A percentile compares a stretch with the other conserved stretches of the same genome.
These are phyloP conservation scores for Aspergillus terreus DNA, from an alignment of 2,329 filamentous ascomycete genomes.

Conservation along the genomic window DNA sequence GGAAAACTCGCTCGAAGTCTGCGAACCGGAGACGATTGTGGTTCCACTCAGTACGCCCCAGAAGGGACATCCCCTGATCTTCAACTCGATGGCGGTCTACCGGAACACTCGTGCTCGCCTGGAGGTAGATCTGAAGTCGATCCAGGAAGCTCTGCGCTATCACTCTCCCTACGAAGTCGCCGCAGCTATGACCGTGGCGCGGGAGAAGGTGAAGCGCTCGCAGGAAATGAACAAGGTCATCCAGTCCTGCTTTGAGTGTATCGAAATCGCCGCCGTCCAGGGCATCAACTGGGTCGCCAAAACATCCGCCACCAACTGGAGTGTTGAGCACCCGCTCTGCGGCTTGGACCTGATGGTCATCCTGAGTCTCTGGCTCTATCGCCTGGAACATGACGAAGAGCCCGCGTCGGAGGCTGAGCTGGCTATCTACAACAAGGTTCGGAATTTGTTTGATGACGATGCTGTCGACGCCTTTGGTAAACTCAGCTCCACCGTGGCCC, in stretches of 20 bases:
- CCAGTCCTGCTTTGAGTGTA: constrained; percentile 94
- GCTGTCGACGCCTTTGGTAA: constrained; percentile 78
- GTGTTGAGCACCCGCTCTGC: constrained; percentile 93
- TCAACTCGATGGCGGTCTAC: constrained; percentile 97
- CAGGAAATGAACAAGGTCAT: constrained; percentile 99
- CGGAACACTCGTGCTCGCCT: constrained; percentile 88
- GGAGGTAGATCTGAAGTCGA: constrained; percentile 90
- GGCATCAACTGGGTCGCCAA: constrained; percentile 98
- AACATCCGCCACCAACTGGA: constrained; percentile 97
- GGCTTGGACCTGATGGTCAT: constrained; percentile 98
- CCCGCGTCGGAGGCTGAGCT: constrained; percentile 48
- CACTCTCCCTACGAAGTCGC: constrained; percentile 97
- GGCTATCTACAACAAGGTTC: constrained; percentile 63
- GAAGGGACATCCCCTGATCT: constrained; percentile 92
- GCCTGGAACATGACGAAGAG: constrained; percentile 98
- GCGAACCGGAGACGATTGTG: constrained; percentile 83
- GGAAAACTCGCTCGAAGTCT: constrained; percentile 92
- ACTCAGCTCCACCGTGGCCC: constrained; percentile 90
- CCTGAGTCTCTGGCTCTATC: constrained; percentile 95
- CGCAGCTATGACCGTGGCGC: constrained; percentile 89
- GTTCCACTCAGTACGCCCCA: constrained; percentile 91
- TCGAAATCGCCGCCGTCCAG: constrained; percentile 90
- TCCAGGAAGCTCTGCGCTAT: constrained; percentile 94
- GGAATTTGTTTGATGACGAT: constrained; percentile 81
- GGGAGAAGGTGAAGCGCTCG: constrained; percentile 90